A percentile compares a stretch with the other conserved stretches of the same genome.
phyloP scores from a whole-genome alignment of 177 flowering plant genomes.

The Telopea speciosissima region DNA sequence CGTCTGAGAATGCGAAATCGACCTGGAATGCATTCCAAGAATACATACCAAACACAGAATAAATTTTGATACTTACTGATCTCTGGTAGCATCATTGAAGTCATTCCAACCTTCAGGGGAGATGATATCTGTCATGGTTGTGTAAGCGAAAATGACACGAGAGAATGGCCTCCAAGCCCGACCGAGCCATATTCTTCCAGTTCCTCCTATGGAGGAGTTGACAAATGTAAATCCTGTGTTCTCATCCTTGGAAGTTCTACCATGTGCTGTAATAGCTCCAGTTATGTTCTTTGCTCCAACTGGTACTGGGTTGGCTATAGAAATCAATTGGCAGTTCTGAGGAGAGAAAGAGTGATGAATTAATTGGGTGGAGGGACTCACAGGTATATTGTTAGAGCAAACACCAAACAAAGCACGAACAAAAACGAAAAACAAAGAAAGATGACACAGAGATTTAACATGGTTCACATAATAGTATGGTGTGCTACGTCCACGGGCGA shows the following conservation, averaged over 20 bases:
- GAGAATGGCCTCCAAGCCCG: conserved; percentile 95
- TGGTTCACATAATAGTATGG: too few relatives aligned
- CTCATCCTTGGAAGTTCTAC: conserved; percentile 63
- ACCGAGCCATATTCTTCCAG: conserved; percentile 84
- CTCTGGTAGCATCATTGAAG: conserved; percentile 72
- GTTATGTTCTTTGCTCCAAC: conserved; percentile 43
- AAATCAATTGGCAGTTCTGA: conserved; percentile 59
- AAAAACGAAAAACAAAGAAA: too few relatives aligned
- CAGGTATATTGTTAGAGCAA: too few relatives aligned
- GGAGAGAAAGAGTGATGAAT: too few relatives aligned
- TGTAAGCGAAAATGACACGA: conserved; percentile 58
- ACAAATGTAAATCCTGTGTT: conserved; percentile 72
- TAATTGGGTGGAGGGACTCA: too few relatives aligned
- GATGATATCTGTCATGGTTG: conserved; percentile 68
- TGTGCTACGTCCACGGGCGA: too few relatives aligned
- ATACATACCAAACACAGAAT: too few relatives aligned
- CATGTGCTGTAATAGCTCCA: conserved; percentile 84
- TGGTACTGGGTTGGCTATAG: conserved; percentile 72
- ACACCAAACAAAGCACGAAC: too few relatives aligned
- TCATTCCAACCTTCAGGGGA: conserved; percentile 97
- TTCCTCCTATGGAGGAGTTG: conserved; percentile 74
- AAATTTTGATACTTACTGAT: conserved; percentile 44
- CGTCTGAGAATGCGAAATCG: too few relatives aligned
- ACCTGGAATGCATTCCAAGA: too few relatives aligned
- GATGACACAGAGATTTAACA: too few relatives aligned